These are phyloP conservation scores for Symbiodinium pilosum DNA, from an alignment of 73 alveolate genomes.

Conservation along the genomic window DNA sequence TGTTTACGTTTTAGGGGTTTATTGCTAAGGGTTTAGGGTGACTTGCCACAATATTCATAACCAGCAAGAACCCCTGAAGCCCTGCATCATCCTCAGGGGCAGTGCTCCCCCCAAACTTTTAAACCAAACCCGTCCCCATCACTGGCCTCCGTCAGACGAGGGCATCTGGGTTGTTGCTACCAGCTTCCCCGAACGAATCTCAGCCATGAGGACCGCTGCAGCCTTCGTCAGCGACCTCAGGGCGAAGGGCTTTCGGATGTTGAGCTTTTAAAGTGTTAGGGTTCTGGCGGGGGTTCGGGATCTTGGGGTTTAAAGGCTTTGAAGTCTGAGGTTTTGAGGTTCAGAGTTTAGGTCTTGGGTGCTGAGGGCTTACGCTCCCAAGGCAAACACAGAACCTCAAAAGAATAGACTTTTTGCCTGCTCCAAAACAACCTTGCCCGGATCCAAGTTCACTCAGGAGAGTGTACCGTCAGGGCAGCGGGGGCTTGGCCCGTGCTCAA, in stretches of 20 bases:
- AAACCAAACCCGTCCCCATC: neutral
- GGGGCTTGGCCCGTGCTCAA: too few species aligned
- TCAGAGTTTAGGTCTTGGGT: neutral
- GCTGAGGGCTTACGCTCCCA: neutral
- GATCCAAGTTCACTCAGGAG: too few species aligned
- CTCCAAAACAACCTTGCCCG: too few species aligned
- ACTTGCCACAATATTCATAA: too few species aligned
- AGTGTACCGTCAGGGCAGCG: too few species aligned
- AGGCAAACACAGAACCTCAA: too few species aligned
- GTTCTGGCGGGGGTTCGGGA: too few species aligned
- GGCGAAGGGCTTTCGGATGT: neutral
- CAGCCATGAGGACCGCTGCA: neutral
- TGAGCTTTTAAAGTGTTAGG: neutral
- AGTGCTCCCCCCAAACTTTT: neutral
- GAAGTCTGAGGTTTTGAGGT: too few species aligned
- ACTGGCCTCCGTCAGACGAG: neutral
- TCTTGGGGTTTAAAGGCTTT: neutral
- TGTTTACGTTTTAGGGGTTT: too few species aligned
- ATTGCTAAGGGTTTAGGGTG: too few species aligned
- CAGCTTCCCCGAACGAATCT: conserved; percentile 12
- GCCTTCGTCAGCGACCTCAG: conserved; percentile 3
- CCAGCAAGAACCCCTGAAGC: neutral
- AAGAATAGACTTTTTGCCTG: neutral
- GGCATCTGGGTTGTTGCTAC: conserved; percentile 33
- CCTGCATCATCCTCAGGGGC: too few species aligned